Evolutionary conservation across 805 yeast genomes (phyloP), one percentile per base, ranked within the genome.

Genomic region (Priceomyces medius): DNA sequence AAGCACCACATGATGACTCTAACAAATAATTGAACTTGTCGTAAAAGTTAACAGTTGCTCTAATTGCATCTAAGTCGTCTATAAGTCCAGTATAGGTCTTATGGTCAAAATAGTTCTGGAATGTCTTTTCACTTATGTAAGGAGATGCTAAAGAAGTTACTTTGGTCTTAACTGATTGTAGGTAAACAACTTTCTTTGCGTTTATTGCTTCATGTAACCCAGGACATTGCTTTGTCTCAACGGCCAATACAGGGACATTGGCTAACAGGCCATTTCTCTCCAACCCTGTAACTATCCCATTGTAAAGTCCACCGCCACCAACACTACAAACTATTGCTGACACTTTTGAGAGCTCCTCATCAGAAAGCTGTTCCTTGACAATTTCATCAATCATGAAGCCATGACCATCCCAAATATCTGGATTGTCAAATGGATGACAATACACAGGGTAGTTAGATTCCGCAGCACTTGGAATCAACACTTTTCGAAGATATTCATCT

Each of bases 1-100:
- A 43, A 9, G 64, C 68, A 3, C 67, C 67, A 54, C 68, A 63
- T 7, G 69, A 66, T 2, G 66, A 66, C 41, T 63, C 68, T 6
- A 59, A 59, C 3, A 53, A 18, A n/a, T 36, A 43, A 2, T 49
- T 53, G 27, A 54, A 51, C 1, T 20, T 37, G 40, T 63, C 66
- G 37, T 54, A 55, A 37, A 47, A 54, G 20, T 50, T 53, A 6
- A 63, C 21, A 6, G 50, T 35, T 1, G 57, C 65, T 19, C 36
- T 41, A 10, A 49, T 51, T 2, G 66, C 58, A 21, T 61, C 66
- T 8, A 39, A 16, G 37, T 63, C 69, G 21, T 59, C 59, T 21
- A 61, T 45, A 7, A 42, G 31, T 10, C 27, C 48, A 4, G 54
- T 46, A 10, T 20, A 12, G 14, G 63, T 58, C 8, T 41, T 44